Conservation (phyloP, 2,329 filamentous ascomycete genomes). For the Xylariaceae sp. region DNA sequence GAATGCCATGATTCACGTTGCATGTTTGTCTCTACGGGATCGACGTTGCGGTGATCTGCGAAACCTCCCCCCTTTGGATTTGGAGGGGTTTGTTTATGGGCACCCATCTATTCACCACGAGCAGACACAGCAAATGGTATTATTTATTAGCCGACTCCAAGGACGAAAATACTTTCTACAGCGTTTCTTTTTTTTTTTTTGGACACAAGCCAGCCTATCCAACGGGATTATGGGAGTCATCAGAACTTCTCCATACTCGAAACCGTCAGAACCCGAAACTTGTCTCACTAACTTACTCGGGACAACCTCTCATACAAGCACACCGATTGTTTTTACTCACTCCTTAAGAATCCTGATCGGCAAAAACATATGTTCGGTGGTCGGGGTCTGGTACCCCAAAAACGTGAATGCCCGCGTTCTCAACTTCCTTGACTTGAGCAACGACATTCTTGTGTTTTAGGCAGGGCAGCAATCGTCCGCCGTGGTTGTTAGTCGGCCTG, state of each 20-base stretch:
- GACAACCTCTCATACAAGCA: not conserved
- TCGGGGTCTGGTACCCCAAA: slow-evolving; percentile 4
- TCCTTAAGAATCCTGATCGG: not conserved
- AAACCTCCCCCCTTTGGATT: no score
- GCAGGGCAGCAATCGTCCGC: slow-evolving; percentile 28
- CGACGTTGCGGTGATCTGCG: not conserved
- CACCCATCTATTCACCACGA: no score
- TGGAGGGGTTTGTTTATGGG: no score
- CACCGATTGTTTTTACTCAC: not conserved
- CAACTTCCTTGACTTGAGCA: slow-evolving; percentile 12
- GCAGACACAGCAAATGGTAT: no score
- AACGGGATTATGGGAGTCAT: no score
- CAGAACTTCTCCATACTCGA: no score
- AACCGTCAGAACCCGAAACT: no score
- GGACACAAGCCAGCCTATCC: not conserved
- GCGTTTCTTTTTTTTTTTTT: no score
- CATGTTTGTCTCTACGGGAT: not conserved
- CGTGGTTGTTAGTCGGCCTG: slow-evolving; percentile 33
- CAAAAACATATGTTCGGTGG: slow-evolving; percentile 13
- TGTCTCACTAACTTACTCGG: not conserved
- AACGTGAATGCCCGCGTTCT: slow-evolving; percentile 1
- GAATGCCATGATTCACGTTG: not conserved
- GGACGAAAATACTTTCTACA: no score
- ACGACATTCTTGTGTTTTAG: slow-evolving; percentile 22
- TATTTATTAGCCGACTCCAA: no score